Conservation (phyloP, 208 protist genomes). For the Spongospora subterranea region DNA sequence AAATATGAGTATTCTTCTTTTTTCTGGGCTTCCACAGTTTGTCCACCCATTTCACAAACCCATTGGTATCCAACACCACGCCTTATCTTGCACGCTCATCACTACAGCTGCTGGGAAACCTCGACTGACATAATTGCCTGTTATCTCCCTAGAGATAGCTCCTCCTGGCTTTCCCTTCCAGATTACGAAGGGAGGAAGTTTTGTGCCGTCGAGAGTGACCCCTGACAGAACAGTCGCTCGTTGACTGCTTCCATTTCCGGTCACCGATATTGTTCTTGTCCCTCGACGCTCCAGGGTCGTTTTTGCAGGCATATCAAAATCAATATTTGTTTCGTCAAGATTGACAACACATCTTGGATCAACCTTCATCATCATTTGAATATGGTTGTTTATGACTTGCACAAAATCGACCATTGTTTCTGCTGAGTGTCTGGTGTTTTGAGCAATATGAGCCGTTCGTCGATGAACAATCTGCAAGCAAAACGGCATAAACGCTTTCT, state of each 20-base stretch:
- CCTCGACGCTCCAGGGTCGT: background rate
- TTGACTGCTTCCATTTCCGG: background rate
- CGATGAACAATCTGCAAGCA: no score
- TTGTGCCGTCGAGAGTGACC: background rate
- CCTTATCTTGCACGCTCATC: conserved; percentile 17
- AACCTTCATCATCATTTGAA: conserved; percentile 14
- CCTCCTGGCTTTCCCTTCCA: background rate
- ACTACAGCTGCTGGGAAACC: conserved; percentile 14
- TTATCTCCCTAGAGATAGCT: background rate
- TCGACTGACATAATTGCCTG: background rate
- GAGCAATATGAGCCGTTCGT: background rate
- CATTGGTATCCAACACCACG: background rate
- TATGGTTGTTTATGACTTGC: background rate
- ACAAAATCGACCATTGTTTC: background rate
- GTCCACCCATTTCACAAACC: background rate
- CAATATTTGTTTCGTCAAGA: conserved; percentile 21
- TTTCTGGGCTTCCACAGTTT: background rate
- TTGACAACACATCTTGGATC: background rate
- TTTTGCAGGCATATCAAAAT: background rate
- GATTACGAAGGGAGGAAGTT: conserved; percentile 10
- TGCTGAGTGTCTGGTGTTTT: conserved; percentile 25
- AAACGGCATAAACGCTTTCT: no score
- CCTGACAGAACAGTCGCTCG: conserved; percentile 34
- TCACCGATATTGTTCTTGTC: background rate
- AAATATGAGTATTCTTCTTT: background rate